Base-by-base conservation (phyloP, 768 basidiomycete species). In the Nidularia pulvinata region DNA sequence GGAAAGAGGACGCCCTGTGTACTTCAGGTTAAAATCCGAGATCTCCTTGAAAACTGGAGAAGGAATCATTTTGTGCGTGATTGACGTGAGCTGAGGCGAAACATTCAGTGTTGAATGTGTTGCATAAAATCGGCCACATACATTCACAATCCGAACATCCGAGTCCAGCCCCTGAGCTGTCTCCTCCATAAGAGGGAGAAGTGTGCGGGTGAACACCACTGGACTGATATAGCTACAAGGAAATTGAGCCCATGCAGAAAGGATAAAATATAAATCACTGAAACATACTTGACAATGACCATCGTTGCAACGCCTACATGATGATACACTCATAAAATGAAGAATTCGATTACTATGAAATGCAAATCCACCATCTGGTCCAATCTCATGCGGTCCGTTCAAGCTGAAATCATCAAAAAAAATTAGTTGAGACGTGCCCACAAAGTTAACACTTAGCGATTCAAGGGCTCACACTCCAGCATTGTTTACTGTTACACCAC, bases 401-500 rank as follows among this genome's bases (percentile, higher is more conserved):
- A 46, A 30, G 10, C 13, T 46, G 45, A 10, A 25, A 10, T 10
- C 22, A 10, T 5, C 1, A 11, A 11, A 42, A 11, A 42, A 42
- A 42, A 16, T 16, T 42, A 11, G 39, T 42, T 42, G 13, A 42
- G 39, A 42, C 16, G 5, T 42, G 13, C 39, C 39, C 14, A 2
- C 6, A 13, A 9, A 30, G 11, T 16, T 30, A 42, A 42, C 16
- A 11, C 16, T 2, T 42, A 42, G 39, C 39, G 11, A 42, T 11
- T 11, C 19, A 4, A 10, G 32, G 13, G 55, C 76, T 59, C 54
- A 84, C 84, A 73, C 52, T 14, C 65, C 80, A 30, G 81, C 84
- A 54, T 86, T 86, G 56, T 84, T 83, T 25, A 85, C 84, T 84
- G 46, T 19, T 11, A 46, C 19, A 49, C 4, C 16, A 4, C 13